These are phyloP conservation scores for Ascochyta rabiei DNA, from an alignment of 2,329 filamentous ascomycete species.

Conservation along the genomic window DNA sequence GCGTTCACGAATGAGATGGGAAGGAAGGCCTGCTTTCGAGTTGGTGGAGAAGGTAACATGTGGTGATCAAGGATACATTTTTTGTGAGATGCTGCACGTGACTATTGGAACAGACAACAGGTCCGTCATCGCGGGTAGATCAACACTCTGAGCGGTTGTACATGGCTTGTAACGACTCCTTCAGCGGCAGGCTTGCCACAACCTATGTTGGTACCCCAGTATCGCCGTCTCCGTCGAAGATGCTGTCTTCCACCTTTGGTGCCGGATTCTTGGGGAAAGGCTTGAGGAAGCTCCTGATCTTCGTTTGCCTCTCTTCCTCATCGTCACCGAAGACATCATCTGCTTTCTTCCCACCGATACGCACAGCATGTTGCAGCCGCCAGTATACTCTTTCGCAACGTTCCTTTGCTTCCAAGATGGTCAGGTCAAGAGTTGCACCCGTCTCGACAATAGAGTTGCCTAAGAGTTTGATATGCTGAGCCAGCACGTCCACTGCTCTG, in stretches of 20 bases:
- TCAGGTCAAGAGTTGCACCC: conserved; percentile 61
- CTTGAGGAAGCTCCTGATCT: conserved; percentile 24
- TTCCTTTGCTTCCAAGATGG: conserved; percentile 77
- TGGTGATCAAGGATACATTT: too few relatives aligned
- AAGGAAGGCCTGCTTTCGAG: too few relatives aligned
- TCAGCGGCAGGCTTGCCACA: too few relatives aligned
- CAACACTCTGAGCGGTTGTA: too few relatives aligned
- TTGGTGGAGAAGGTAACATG: too few relatives aligned
- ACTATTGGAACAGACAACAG: too few relatives aligned
- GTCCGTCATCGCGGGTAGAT: background rate
- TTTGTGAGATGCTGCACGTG: too few relatives aligned
- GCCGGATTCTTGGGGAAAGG: conserved; percentile 4
- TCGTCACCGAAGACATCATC: conserved; percentile 49
- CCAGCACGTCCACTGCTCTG: conserved; percentile 70
- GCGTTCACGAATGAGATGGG: too few relatives aligned
- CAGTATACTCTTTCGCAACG: conserved; percentile 75
- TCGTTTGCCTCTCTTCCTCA: conserved; percentile 59
- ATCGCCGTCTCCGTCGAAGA: conserved; percentile 23
- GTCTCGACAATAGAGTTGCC: conserved; percentile 72
- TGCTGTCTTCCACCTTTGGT: conserved; percentile 5
- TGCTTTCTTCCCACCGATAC: conserved; percentile 60
- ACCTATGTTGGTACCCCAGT: background rate
- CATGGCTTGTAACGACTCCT: background rate
- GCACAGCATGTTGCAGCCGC: conserved; percentile 72
- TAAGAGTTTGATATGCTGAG: conserved; percentile 54